Evolutionary conservation across 148 eudicot genomes (phyloP).

Genomic region (Cornus kousa): DNA sequence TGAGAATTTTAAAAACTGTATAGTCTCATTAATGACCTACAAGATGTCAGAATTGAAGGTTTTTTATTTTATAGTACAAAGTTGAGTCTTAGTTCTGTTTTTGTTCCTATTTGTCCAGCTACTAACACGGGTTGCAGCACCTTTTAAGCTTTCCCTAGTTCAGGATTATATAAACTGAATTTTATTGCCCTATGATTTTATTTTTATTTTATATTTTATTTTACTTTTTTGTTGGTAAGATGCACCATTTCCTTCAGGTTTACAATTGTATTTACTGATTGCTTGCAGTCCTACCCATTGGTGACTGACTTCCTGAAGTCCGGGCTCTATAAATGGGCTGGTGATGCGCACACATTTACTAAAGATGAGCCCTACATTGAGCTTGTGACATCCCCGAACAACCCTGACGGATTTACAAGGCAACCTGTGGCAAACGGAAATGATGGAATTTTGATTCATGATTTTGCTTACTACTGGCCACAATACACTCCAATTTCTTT

Average conservation of each 20-base stretch:
- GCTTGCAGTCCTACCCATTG: conserved; percentile 75
- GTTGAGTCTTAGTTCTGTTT: neutral
- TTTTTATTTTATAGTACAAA: too few species aligned
- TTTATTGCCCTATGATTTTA: too few species aligned
- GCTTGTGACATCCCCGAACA: conserved; percentile 94
- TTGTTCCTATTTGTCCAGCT: neutral
- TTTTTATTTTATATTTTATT: too few species aligned
- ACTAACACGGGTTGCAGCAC: neutral
- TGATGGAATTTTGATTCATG: conserved; percentile 70
- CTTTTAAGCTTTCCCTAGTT: too few species aligned
- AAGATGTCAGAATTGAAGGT: neutral
- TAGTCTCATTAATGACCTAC: neutral
- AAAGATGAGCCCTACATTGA: conserved; percentile 78
- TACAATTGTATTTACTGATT: conserved; percentile 6
- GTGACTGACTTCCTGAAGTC: conserved; percentile 80
- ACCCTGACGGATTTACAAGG: conserved; percentile 85
- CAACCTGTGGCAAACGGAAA: conserved; percentile 59
- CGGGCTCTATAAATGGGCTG: conserved; percentile 93
- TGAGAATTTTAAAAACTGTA: too few species aligned
- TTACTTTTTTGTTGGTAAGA: too few species aligned
- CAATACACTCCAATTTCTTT: conserved; percentile 82
- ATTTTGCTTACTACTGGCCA: conserved; percentile 98
- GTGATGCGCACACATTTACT: conserved; percentile 60
- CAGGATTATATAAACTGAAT: too few species aligned
- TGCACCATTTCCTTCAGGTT: neutral